Base-by-base conservation (phyloP, 2,329 filamentous ascomycete species). In the Alternaria incomplexa region DNA sequence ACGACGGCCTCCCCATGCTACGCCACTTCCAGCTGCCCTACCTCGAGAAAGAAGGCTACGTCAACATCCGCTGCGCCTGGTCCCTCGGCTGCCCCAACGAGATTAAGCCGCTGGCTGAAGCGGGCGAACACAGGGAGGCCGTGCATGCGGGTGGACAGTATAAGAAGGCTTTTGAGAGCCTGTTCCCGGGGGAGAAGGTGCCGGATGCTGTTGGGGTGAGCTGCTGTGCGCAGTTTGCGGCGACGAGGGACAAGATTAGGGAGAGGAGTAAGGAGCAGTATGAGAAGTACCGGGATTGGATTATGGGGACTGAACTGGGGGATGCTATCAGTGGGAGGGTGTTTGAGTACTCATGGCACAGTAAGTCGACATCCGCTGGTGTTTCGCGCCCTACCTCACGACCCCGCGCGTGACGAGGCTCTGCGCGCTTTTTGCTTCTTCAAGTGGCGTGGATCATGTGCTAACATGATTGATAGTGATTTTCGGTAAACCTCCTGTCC, bases 291-390 rank as follows among this genome's bases (percentile, higher is more conserved):
- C 79, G 83, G 15, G 74, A 81, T 4, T 87, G 85, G 85, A 69
- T 87, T 13, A 48, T 82, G 13, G 71, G 83, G 4, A 87, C 85
- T 0, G 68, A 79, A 0, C 65, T 87, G 47, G 71, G 73, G 1
- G 85, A 87, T 74, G 80, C 80, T 43, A 76, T 86, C 30, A 85
- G 83, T 60, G 86, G 86, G 5, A 75, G 85, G 20, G 82, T 88
- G 9, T 81, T 87, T 77, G 86, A 88, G 68, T 88, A 87, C 73
- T 84, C 83, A n/a, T 88, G 86, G 86, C 86, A 88, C 65, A 86
- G 85, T 83, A 81, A 74, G 79, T 82, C 60, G n/a, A 10, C 28
- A 23, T 56, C 32, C 30, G 25, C 22, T 43, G 9, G 26, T 20
- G 4, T 7, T 7, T 53, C 5, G 22, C 43, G 26, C 28, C 22